Evolutionary conservation across 2,329 filamentous ascomycete species (phyloP).

Genomic region (Aspergillus bombycis): DNA sequence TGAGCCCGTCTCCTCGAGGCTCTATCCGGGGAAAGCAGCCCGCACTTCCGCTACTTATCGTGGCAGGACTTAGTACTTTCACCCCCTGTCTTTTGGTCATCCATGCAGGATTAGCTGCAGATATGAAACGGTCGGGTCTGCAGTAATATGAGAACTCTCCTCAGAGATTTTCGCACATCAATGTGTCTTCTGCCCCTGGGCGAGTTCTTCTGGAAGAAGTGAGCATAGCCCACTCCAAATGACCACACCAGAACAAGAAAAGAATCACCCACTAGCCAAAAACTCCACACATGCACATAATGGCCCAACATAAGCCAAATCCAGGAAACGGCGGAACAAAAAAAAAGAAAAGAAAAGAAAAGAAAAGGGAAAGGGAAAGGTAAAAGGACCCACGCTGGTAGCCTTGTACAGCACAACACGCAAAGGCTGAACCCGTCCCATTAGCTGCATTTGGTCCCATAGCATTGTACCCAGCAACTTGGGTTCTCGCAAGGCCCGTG

Average conservation of each 20-base stretch:
- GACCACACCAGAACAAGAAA: background rate
- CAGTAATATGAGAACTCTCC: background rate
- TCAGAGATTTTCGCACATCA: background rate
- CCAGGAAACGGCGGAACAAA: background rate
- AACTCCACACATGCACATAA: background rate
- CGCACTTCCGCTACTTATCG: background rate
- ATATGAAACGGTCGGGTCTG: constrained; percentile 4
- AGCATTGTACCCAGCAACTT: background rate
- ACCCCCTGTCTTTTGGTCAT: background rate
- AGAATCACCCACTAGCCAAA: background rate
- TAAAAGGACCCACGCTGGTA: background rate
- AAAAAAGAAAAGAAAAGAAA: no score
- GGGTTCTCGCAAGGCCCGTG: background rate
- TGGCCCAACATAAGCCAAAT: background rate
- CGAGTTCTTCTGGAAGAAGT: background rate
- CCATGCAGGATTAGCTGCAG: background rate
- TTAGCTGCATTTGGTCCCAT: background rate
- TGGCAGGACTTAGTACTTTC: background rate
- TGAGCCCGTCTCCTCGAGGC: background rate
- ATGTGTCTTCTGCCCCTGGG: background rate
- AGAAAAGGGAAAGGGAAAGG: background rate
- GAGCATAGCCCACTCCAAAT: background rate
- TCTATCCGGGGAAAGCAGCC: background rate
- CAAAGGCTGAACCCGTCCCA: background rate
- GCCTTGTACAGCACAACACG: background rate